Percentiles rank a stretch among this genome's conserved stretches.
phyloP scores from a whole-genome alignment of 441 rosid genomes.

The Flueggea neowawraea region DNA sequence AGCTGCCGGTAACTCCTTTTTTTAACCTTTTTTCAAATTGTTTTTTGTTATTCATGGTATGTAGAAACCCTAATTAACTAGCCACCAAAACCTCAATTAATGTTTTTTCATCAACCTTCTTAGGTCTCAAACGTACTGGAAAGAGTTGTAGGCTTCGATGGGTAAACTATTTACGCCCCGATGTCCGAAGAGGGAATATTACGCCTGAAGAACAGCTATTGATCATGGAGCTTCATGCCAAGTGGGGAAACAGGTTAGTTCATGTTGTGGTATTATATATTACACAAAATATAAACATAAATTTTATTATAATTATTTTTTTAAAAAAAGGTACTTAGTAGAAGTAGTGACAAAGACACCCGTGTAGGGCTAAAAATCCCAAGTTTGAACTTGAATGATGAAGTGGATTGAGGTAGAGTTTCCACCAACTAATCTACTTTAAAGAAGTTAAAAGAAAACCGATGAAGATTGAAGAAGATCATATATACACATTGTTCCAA shows the following conservation, averaged over 20 bases:
- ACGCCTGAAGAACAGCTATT: constrained; percentile 85
- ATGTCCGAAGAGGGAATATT: constrained; percentile 92
- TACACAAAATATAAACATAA: no score
- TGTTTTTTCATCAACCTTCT: neutral
- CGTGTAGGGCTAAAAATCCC: no score
- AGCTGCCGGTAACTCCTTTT: constrained; percentile 66
- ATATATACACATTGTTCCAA: no score
- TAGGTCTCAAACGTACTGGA: constrained; percentile 96
- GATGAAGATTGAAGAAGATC: no score
- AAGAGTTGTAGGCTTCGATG: constrained; percentile 98
- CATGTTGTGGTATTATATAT: neutral
- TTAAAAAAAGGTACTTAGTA: no score
- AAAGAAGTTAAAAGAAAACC: no score
- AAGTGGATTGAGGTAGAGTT: no score
- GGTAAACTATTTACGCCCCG: constrained; percentile 96
- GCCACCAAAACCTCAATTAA: neutral
- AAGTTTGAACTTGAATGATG: no score
- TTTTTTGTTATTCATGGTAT: neutral
- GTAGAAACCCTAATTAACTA: constrained; percentile 3
- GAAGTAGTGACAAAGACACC: no score
- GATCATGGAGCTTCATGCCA: constrained; percentile 98
- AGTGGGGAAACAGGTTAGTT: constrained; percentile 95
- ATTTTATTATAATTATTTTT: no score
- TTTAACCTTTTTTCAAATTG: neutral
- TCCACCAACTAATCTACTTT: no score